Percentiles rank a stretch among this genome's conserved stretches.
Evolutionary conservation across 208 protist genomes (phyloP).

Genomic region (Acanthamoeba divionensis): DNA sequence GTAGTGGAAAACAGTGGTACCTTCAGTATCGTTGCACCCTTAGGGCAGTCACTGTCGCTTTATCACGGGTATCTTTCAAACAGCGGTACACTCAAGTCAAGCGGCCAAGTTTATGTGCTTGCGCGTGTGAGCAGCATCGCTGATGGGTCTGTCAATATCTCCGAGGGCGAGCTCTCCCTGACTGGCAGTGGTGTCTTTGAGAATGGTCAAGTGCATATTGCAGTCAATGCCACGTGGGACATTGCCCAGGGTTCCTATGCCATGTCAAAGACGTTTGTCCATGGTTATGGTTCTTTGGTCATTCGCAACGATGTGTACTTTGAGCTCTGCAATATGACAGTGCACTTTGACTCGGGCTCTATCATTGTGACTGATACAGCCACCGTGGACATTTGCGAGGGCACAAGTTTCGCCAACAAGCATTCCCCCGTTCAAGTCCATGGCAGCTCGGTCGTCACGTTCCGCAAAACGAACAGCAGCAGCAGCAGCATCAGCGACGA

Average conservation of each 20-base stretch:
- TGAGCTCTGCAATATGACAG: not conserved
- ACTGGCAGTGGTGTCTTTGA: not conserved
- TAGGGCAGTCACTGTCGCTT: too few species aligned
- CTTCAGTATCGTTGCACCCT: not conserved
- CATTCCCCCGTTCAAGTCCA: not conserved
- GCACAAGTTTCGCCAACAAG: not conserved
- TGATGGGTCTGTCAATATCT: not conserved
- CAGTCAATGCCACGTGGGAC: too few species aligned
- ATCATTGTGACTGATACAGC: not conserved
- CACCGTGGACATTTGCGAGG: not conserved
- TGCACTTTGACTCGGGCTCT: not conserved
- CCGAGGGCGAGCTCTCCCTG: not conserved
- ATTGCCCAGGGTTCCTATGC: too few species aligned
- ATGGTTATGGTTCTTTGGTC: not conserved
- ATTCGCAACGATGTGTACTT: slow-evolving; percentile 9
- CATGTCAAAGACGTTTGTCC: not conserved
- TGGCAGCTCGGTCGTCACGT: too few species aligned
- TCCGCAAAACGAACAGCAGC: too few species aligned
- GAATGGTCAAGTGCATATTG: too few species aligned
- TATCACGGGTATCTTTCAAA: not conserved
- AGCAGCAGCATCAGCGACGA: too few species aligned
- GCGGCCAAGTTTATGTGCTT: too few species aligned
- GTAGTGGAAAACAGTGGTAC: slow-evolving; percentile 20
- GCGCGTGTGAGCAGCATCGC: not conserved
- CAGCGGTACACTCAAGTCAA: not conserved